Base-by-base conservation (phyloP, 202 grass and related monocot species). In the Carex sylvatica region DNA sequence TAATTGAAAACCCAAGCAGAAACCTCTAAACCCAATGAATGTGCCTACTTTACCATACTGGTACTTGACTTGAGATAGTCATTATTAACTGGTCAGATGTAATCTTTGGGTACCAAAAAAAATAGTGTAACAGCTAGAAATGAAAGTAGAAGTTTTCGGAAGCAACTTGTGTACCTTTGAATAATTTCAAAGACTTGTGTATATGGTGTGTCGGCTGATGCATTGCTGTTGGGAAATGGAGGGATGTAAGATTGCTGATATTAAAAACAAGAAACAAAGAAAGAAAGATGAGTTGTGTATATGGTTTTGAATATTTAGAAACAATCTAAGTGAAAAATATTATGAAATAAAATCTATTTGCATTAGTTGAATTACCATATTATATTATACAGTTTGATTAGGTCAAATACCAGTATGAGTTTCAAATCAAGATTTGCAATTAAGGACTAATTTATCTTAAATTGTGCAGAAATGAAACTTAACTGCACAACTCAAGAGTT, bases 151-250 rank as follows among this genome's bases (percentile, higher is more conserved):
- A n/a, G n/a, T n/a, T n/a, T n/a, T n/a, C n/a, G n/a, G n/a, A n/a
- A n/a, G n/a, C n/a, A n/a, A n/a, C n/a, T n/a, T n/a, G n/a, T n/a
- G n/a, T n/a, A n/a, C n/a, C n/a, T n/a, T n/a, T n/a, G n/a, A n/a
- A n/a, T n/a, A n/a, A n/a, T n/a, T n/a, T 78, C 55, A 10, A 84
- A 84, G 69, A 30, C 7, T 18, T 77, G 22, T 9, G 82, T 84
- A 68, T 84, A 84, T 19, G 28, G 51, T 18, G 40, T 38, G n/a
- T 77, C 55, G 2, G 9, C 28, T 47, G 66, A 73, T 8, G 51
- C 49, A 14, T 77, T 84, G 55, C 23, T 14, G n/a, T 20, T 65
- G 0, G 82, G 82, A 63, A 84, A 84, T 77, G 82, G 82, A 84
- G 82, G 82, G n/a, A 84, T 84, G 31, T 49, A 61, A 76, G 14